A percentile compares a stretch with the other conserved stretches of the same genome.
Evolutionary conservation across 176 grass and related monocot genomes (phyloP).

Genomic region (Poa annua): DNA sequence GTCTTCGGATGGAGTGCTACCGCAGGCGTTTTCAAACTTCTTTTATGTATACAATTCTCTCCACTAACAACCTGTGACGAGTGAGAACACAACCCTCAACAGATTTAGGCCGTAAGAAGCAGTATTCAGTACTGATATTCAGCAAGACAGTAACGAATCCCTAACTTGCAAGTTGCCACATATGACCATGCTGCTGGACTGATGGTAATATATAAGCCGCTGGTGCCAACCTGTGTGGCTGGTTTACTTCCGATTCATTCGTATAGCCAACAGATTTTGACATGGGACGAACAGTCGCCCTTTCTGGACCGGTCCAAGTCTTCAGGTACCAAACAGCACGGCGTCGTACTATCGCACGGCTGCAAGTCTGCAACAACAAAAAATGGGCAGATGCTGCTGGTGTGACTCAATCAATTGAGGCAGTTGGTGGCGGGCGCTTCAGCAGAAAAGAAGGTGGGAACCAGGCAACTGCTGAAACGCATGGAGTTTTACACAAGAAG

Average conservation of each 20-base stretch:
- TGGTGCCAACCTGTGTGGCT: neutral
- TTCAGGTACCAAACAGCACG: neutral
- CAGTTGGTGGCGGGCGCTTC: too few species aligned
- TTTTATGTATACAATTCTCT: neutral
- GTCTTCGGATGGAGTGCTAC: neutral
- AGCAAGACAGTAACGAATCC: neutral
- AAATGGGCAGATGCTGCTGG: conserved; percentile 10
- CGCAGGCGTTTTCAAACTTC: neutral
- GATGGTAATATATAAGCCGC: neutral
- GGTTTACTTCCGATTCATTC: neutral
- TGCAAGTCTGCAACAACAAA: neutral
- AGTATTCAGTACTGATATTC: neutral
- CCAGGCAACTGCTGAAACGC: conserved; percentile 2
- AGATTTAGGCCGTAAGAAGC: conserved; percentile 14
- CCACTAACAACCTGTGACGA: neutral
- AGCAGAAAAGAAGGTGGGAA: too few species aligned
- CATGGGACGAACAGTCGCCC: neutral
- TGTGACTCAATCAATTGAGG: neutral
- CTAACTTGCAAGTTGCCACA: neutral
- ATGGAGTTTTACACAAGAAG: neutral
- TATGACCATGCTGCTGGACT: neutral
- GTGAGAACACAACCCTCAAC: conserved; percentile 24
- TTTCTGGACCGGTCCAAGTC: conserved; percentile 2
- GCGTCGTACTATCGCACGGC: neutral
- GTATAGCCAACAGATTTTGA: conserved; percentile 26